phyloP scores from a whole-genome alignment of 768 basidiomycete genomes.

The Leccinum rimulosum region DNA sequence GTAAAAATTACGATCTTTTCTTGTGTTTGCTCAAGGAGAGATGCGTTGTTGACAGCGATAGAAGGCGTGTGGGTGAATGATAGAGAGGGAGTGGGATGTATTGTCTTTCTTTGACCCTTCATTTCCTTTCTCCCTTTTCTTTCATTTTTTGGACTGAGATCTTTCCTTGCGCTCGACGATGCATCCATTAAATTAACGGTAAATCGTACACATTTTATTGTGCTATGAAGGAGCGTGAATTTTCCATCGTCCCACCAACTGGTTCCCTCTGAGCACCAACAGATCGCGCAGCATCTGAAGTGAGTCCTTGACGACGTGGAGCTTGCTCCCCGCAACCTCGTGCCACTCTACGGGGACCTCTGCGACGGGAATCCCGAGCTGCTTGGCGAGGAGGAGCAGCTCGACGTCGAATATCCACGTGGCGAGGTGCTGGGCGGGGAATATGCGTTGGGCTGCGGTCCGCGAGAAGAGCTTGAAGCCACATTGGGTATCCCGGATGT shows the following conservation, averaged over 20 bases:
- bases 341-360: slow-evolving; percentile 94
- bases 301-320: slow-evolving; percentile 80
- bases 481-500: slow-evolving; percentile 93
- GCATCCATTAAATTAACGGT: slow-evolving; percentile 27
- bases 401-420: slow-evolving; percentile 99
- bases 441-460: slow-evolving; percentile 73
- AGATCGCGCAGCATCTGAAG: slow-evolving; percentile 89
- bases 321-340: slow-evolving; percentile 90
- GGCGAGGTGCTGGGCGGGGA: slow-evolving; percentile 81
- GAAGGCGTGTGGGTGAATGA: slow-evolving; percentile 17
- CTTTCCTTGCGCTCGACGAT: slow-evolving; percentile 3
- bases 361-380: slow-evolving; percentile 69
- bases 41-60: slow-evolving; percentile 21
- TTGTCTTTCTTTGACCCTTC: not conserved
- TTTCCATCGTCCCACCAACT: slow-evolving; percentile 76
- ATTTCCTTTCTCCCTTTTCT: not conserved
- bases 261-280: slow-evolving; percentile 79
- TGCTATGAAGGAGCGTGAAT: slow-evolving; percentile 19
- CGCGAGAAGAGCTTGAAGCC: slow-evolving; percentile 97
- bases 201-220: slow-evolving; percentile 24
- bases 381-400: slow-evolving; percentile 80
- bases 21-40: slow-evolving; percentile 29
- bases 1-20: slow-evolving; percentile 30
- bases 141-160: slow-evolving; percentile 12
- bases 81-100: slow-evolving; percentile 13